Evolutionary conservation across 305 asterid species (phyloP).

Genomic region (Nicotiana rustica): DNA sequence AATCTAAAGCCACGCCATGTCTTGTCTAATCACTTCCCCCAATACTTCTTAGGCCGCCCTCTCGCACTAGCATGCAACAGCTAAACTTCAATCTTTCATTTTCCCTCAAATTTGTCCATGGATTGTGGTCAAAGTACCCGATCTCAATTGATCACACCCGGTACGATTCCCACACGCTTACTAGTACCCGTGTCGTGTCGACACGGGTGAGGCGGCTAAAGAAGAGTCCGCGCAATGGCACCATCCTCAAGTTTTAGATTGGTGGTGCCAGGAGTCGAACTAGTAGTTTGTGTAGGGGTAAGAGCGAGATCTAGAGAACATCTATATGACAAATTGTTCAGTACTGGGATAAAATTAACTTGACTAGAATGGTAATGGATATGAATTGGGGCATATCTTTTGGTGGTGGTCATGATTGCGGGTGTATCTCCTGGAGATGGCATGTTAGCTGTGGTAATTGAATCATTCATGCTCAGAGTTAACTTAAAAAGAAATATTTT

Average conservation of each 20-base stretch:
- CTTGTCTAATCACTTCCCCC: no score
- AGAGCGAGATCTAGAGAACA: neutral
- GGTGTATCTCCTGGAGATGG: neutral
- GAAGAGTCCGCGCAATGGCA: no score
- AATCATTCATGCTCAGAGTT: neutral
- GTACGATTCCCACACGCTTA: no score
- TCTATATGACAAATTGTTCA: neutral
- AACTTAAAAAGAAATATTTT: neutral
- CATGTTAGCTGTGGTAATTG: neutral
- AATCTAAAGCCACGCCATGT: no score
- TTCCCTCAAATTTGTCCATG: no score
- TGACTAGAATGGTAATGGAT: slow-evolving; percentile 6
- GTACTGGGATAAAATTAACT: neutral
- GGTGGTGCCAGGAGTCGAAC: neutral
- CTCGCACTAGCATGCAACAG: no score
- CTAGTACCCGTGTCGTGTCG: no score
- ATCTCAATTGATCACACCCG: no score
- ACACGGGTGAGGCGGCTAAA: no score
- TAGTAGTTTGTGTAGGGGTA: neutral
- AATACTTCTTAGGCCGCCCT: no score
- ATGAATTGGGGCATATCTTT: neutral
- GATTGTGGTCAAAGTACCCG: no score
- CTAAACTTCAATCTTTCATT: no score
- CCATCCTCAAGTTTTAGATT: neutral
- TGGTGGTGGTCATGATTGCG: neutral